Base-by-base conservation (phyloP, 768 basidiomycete species). In the Coprinopsis sp. region DNA sequence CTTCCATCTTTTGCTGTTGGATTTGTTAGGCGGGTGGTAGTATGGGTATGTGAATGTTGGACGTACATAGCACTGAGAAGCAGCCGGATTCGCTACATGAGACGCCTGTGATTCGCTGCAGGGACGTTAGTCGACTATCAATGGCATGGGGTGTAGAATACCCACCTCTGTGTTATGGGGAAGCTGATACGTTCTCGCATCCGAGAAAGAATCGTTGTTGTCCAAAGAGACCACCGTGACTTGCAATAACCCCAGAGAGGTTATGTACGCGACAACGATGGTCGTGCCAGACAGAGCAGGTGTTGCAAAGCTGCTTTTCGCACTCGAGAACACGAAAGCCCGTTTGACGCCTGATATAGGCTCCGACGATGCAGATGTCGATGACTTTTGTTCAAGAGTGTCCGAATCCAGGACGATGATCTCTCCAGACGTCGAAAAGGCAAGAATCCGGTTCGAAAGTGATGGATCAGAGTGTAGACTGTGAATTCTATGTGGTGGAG, bases 1-100 rank as follows among this genome's bases (percentile, higher is more conserved):
- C 53, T 51, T 24, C 76, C 78, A 19, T 71, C 63, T 31, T 57
- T 61, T 57, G 64, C 78, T 82, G 57, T 30, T 47, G 40, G 29
- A 42, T 12, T 25, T 34, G 38, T 13, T 27, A 29, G 37, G 10
- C 13, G 21, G 33, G 18, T 18, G 19, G 25, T 18, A 18, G 6
- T 31, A 47, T 2, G 6, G 24, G 24, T 3, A 28, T 23, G 46
- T 19, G 25, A 23, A 33, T 22, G 43, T 33, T 27, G 19, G 13
- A 63, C 75, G 31, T 55, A 80, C 81, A 60, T n/a, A 82, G 56
- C 25, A 79, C 56, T 49, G 69, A 77, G 34, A 82, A 47, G 53
- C 65, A 63, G 16, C 81, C 81, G 4, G 72, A 69, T 0, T 63
- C 30, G 51, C 77, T 80, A 37, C 67, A 76, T 5, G 77, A 71